Base-by-base conservation (phyloP, 768 basidiomycete genomes). In the Pisolithus sp. region DNA sequence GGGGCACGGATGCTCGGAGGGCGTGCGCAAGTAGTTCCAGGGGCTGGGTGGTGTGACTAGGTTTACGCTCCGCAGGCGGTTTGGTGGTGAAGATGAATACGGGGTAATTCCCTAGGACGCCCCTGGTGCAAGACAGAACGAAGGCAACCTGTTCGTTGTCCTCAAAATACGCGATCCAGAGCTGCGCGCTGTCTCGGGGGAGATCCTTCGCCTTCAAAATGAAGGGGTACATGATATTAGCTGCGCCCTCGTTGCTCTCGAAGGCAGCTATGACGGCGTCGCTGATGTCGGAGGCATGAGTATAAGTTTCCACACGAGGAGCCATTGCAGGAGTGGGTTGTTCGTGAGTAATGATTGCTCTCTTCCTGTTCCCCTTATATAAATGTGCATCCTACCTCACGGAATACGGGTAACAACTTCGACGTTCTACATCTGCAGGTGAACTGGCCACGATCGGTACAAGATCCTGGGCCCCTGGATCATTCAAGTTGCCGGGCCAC, bases 61-160 rank as follows among this genome's bases (percentile, higher is more conserved):
- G 41, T 44, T 64, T 56, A 28, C 86, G 72, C 5, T 55, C 53
- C 15, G 68, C 63, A 59, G 60, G 71, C 0, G 70, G 74, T 53
- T 73, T 72, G 31, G 71, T 70, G 23, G 71, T 77, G 60, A 74
- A 78, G 26, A 89, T 70, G 68, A 89, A 89, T 7, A 85, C 58
- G 3, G 88, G 89, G 56, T 89, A 85, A 44, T 70, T 60, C 1
- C 78, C 85, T 46, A 84, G 68, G 18, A 66, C 61, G 0, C 79
- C 79, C 26, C 74, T 64, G 0, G 83, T 86, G 56, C 79, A 80
- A 10, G 84, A 77, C 4, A 87, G 68, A 8, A 89, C 66, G 53
- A 83, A 76, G 45, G 40, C 53, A 40, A 61, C 49, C 10, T 50
- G 46, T 13, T 42, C 39, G 7, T 56, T 9, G 48, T 62, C 24